Base-by-base conservation (phyloP, 768 basidiomycete species). In the Naganishia vishniacii region DNA sequence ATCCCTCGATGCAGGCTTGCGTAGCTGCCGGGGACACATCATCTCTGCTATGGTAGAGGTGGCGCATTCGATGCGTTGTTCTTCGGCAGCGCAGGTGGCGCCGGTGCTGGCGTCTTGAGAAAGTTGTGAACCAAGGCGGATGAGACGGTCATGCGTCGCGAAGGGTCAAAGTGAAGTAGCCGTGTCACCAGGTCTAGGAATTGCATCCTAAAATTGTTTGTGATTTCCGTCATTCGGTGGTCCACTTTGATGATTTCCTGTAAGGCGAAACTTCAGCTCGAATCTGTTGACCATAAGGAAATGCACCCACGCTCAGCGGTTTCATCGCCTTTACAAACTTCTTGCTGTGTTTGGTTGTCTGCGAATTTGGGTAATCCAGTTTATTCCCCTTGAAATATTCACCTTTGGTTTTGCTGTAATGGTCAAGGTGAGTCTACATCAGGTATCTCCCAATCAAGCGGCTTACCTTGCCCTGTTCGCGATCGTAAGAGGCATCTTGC, bases 301-400 rank as follows among this genome's bases (percentile, higher is more conserved):
- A 25, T n/a, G n/a, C n/a, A 81, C 84, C 60, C 66, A 93, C 91
- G 80, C 83, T 79, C 40, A 95, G 80, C 48, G 84, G 80, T 71
- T 86, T 84, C 70, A 91, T 91, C 26, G 86, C 85, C 61, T 86
- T 86, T 44, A 99, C 92, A 71, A 94, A 95, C 78, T 93, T 94
- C 81, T 86, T 87, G 78, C 89, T 92, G 76, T 93, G 88, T 72
- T 88, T 85, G 3, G 88, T 84, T 29, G 90, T 88, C 76, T 87
- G 87, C 11, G 90, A 81, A 73, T 88, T 89, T 0, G 95, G 94
- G 87, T 89, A 98, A 76, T 92, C 91, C 44, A 99, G 83, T 72
- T 86, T 88, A 37, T 61, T 66, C 23, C 88, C 87, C 74, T 88
- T 91, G 82, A 99, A 97, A 77, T 89, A 95, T 73, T 98, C 93